Base-by-base conservation (phyloP, 1,284 basidiomycete genomes). In the Gomphus bonarii region DNA sequence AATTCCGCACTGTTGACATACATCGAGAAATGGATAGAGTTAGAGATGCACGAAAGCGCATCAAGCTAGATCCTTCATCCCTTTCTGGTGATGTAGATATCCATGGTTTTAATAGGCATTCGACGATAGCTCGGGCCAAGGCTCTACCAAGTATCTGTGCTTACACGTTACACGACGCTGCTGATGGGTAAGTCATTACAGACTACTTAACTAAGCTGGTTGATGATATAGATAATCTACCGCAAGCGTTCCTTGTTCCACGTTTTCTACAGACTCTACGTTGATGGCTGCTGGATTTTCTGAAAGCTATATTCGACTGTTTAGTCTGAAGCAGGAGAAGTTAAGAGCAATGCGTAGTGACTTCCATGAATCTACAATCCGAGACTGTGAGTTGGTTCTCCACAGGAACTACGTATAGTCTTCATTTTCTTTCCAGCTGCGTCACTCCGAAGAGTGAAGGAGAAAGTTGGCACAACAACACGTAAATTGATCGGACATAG, bases 271-370 rank as follows among this genome's bases (percentile, higher is more conserved):
- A 51, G 97, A 99, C 69, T 87, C 87, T 0, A 89, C 93, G 6
- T 71, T 99, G n/a, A 85, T 99, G 81, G 97, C 95, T 1, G 91
- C 90, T 30, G 97, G 97, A 0, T 98, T 97, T 66, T 81, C 92
- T 38, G 95, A 99, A 71, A 97, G 95, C 65, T 95, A 93, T 64
- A 88, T 99, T 59, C 81, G 95, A 57, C 64, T 99, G 58, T 99
- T 97, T 95, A 97, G 84, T 67, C 72, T 98, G 57, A 97, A 95
- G 66, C 92, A 92, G 20, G 92, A 98, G 68, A 90, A 88, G 65
- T 72, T 99, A 52, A 83, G 79, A 64, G 88, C 83, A 9, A 74
- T 86, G 64, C 77, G 85, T 61, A 88, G 85, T 64, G 85, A 94
- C 63, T 88, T 91, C 59, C 78, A 81, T 20, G 67, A 82, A 5